phyloP scores from a whole-genome alignment of 805 yeast species.

The Pichia ethanolica region DNA sequence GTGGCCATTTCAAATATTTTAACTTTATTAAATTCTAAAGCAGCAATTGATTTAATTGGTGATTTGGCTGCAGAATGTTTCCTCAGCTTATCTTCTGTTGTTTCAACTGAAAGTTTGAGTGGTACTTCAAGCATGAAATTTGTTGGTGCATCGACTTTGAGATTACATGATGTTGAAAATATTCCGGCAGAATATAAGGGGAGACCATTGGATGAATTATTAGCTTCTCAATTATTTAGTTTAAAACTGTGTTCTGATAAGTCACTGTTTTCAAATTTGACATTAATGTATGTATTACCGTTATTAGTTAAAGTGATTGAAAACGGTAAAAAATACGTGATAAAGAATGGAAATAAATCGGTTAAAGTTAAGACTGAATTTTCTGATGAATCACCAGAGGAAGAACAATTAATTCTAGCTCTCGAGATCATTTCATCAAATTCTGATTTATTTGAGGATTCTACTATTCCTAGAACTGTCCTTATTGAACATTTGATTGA shows the following conservation, averaged over 20 bases:
- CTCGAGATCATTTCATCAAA: constrained; percentile 67
- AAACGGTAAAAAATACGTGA: constrained; percentile 51
- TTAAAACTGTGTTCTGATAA: constrained; percentile 70
- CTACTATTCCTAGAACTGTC: constrained; percentile 59
- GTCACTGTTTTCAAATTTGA: constrained; percentile 55
- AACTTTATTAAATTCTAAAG: constrained; percentile 32
- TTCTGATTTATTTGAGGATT: constrained; percentile 59
- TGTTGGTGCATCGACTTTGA: constrained; percentile 64
- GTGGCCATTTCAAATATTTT: constrained; percentile 48
- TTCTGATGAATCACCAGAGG: constrained; percentile 78
- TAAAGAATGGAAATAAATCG: constrained; percentile 44
- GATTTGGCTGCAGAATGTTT: constrained; percentile 41
- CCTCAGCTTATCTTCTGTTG: constrained; percentile 44
- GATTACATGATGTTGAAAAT: constrained; percentile 42
- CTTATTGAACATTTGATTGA: constrained; percentile 57
- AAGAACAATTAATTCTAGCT: constrained; percentile 74
- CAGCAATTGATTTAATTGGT: constrained; percentile 28
- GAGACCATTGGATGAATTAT: constrained; percentile 46
- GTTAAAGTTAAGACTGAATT: constrained; percentile 53
- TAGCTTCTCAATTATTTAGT: constrained; percentile 66
- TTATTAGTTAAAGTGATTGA: constrained; percentile 60
- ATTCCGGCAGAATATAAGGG: constrained; percentile 39
- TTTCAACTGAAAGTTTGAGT: constrained; percentile 38
- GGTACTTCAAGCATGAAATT: constrained; percentile 38
- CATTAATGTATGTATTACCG: constrained; percentile 72